These are phyloP conservation scores for Exophiala alcalophila DNA, from an alignment of 2,329 filamentous ascomycete genomes.

Conservation along the genomic window DNA sequence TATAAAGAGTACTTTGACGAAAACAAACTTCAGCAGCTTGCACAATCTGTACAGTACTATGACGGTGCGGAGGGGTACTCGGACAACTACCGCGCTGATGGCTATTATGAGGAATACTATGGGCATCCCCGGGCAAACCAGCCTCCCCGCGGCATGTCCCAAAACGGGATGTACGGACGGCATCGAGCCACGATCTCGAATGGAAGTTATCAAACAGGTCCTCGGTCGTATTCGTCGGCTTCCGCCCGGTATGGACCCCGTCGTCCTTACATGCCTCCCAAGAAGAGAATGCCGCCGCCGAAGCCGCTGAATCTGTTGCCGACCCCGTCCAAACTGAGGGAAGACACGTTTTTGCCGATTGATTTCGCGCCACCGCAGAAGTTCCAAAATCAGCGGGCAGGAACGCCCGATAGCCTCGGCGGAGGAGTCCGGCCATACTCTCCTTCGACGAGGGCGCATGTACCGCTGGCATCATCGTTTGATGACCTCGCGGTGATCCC, in stretches of 20 bases:
- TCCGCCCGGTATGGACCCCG: constrained; percentile 45
- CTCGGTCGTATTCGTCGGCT: constrained; percentile 65
- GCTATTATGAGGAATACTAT: constrained; percentile 44
- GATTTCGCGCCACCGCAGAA: constrained; percentile 82
- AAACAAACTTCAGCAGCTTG: constrained; percentile 59
- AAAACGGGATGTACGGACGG: constrained; percentile 34
- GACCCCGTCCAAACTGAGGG: constrained; percentile 78
- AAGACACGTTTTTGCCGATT: constrained; percentile 72
- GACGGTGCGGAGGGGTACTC: constrained; percentile 68
- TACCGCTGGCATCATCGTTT: constrained; percentile 77
- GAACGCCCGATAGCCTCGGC: constrained; percentile 60
- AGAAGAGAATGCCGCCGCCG: constrained; percentile 67
- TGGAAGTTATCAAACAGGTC: constrained; percentile 50
- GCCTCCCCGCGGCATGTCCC: constrained; percentile 38
- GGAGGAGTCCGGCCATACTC: constrained; percentile 66
- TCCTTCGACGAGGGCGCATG: constrained; percentile 67
- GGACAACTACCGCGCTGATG: constrained; percentile 52
- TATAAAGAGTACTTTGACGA: constrained; percentile 99
- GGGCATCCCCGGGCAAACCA: constrained; percentile 34
- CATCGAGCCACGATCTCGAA: constrained; percentile 30
- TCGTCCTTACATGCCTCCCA: constrained; percentile 46
- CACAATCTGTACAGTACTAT: constrained; percentile 64
- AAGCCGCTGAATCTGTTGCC: constrained; percentile 71
- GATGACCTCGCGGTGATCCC: constrained; percentile 83
- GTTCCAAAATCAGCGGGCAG: constrained; percentile 65